Conservation (phyloP, 140 eudicot species). For the Bidens hawaiensis region DNA sequence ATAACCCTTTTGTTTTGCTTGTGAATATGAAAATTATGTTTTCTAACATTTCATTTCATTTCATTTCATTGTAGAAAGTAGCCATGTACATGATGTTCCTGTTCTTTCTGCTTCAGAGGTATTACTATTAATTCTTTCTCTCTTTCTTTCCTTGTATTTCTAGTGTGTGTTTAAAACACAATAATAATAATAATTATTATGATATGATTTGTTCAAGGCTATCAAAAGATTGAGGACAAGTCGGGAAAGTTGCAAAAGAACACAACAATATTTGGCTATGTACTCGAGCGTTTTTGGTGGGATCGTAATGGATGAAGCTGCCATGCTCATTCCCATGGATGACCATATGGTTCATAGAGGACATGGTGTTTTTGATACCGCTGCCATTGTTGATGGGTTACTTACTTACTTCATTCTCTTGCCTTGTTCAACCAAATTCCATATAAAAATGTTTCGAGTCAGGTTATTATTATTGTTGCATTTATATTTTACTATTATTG, state of each 20-base stretch:
- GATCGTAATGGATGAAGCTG: conserved; percentile 62
- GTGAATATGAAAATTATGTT: background rate
- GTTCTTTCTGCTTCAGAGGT: conserved; percentile 82
- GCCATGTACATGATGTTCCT: conserved; percentile 47
- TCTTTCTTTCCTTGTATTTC: no score
- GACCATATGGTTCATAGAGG: conserved; percentile 98
- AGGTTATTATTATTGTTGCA: background rate
- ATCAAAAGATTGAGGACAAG: conserved; percentile 49
- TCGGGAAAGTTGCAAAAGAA: conserved; percentile 44
- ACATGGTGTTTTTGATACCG: conserved; percentile 92
- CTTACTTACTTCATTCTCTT: conserved; percentile 13
- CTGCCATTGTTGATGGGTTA: conserved; percentile 80
- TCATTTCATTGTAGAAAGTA: conserved; percentile 34
- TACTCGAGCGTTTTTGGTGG: conserved; percentile 91
- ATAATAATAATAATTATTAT: background rate
- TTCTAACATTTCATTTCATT: conserved; percentile 7
- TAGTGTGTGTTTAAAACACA: background rate
- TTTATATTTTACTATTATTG: background rate
- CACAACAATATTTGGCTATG: conserved; percentile 79
- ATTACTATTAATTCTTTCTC: background rate
- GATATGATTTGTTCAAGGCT: conserved; percentile 38
- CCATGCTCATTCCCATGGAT: conserved; percentile 93
- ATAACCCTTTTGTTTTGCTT: background rate
- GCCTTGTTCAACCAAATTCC: no score
- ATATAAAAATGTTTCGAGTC: no score